Evolutionary conservation across 2,329 filamentous ascomycete species (phyloP).

Genomic region (Ophiostoma tasmaniense): DNA sequence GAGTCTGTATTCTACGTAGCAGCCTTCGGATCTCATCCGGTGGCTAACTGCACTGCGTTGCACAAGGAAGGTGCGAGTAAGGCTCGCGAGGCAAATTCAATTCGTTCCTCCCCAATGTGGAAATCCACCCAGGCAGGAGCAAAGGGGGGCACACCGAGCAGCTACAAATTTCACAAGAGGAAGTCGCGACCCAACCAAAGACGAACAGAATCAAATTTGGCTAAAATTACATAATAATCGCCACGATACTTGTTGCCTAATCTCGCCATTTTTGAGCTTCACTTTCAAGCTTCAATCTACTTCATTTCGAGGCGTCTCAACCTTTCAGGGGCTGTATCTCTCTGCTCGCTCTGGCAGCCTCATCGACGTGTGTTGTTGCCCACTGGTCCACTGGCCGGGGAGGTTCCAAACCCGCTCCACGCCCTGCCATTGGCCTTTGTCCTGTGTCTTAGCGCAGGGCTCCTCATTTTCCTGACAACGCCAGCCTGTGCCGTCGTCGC

Average conservation of each 20-base stretch:
- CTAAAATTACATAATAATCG: background rate
- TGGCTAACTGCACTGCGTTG: background rate
- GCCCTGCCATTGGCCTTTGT: conserved; percentile 12
- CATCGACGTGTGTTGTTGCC: conserved; percentile 6
- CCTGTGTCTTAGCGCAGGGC: conserved; percentile 13
- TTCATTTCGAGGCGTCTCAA: background rate
- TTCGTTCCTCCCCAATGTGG: background rate
- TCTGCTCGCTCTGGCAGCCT: conserved; percentile 6
- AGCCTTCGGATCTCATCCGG: background rate
- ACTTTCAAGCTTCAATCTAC: too few relatives aligned
- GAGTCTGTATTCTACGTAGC: background rate
- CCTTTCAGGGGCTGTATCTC: background rate
- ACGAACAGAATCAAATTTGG: too few relatives aligned
- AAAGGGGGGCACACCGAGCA: background rate
- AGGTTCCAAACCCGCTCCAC: conserved; percentile 5
- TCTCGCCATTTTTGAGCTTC: background rate
- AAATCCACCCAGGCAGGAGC: background rate
- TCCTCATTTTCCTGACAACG: conserved; percentile 5
- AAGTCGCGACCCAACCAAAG: background rate
- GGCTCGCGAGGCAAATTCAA: background rate
- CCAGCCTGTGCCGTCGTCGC: conserved; percentile 12
- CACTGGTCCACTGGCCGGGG: conserved; percentile 7
- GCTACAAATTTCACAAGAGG: background rate
- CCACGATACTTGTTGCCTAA: background rate
- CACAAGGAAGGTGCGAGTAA: background rate